A percentile compares a stretch with the other conserved stretches of the same genome.
phyloP scores from a whole-genome alignment of 2,329 filamentous ascomycete species.

The Curvularia lunata region DNA sequence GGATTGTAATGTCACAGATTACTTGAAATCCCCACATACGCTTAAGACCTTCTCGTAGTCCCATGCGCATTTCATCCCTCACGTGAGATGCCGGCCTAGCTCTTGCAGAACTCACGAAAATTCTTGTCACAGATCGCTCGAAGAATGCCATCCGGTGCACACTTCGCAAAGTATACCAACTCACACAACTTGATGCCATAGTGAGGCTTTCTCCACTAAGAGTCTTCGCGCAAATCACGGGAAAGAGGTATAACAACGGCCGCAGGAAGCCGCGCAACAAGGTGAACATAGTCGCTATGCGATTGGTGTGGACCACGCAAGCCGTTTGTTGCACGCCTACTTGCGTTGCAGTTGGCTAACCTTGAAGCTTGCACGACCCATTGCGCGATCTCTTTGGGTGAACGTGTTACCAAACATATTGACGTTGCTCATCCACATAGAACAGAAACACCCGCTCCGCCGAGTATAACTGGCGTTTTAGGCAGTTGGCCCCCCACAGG shows the following conservation, averaged over 20 bases:
- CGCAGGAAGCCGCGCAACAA: constrained; percentile 10
- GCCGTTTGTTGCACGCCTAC: constrained; percentile 6
- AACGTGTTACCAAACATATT: constrained; percentile 13
- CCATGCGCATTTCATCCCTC: background rate
- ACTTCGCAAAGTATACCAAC: background rate
- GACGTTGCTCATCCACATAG: constrained; percentile 3
- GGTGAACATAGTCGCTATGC: constrained; percentile 16
- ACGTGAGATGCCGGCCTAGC: constrained; percentile 10
- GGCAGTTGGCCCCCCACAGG: constrained; percentile 18
- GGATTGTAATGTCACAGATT: constrained; percentile 5
- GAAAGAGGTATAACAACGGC: constrained; percentile 3
- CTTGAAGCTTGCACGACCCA: constrained; percentile 2
- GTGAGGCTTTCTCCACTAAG: background rate
- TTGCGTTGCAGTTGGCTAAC: constrained; percentile 6
- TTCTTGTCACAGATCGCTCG: constrained; percentile 3
- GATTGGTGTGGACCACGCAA: constrained; percentile 13
- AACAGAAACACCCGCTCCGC: constrained; percentile 8
- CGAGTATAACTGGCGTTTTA: constrained; percentile 27
- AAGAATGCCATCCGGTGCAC: background rate
- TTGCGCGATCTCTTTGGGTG: constrained; percentile 9
- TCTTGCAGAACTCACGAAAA: background rate
- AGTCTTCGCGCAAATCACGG: background rate
- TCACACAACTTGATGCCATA: background rate
- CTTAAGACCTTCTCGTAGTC: constrained; percentile 1
- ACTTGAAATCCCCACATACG: background rate